Evolutionary conservation across 2,329 filamentous ascomycete genomes (phyloP), one percentile per base, ranked within the genome.

Genomic region (Nakataea oryzae): DNA sequence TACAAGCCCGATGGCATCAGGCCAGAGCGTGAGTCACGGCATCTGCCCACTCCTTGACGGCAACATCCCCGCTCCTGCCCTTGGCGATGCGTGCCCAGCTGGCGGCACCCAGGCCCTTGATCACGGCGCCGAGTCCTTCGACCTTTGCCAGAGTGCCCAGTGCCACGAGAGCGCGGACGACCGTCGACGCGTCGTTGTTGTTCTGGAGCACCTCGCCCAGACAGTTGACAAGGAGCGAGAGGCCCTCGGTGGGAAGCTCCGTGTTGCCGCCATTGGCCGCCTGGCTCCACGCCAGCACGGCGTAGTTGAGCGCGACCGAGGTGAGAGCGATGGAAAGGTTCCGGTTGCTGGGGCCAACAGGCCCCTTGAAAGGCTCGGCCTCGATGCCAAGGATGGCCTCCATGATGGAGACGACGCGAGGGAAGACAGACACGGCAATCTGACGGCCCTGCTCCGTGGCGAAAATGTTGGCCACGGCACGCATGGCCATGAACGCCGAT

Each of bases 401-500:
- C 11, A 96, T 76, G 30, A 88, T 82, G 2, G 78, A 74, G 5
- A 90, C 77, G 5, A 89, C 82, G 54, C 81, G 78, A 54, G 87
- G 82, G 26, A 75, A 74, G 21, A 80, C 74, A 1, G 87, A 84
- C 56, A 84, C 81, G 7, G 86, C 84, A 3, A 91, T 75, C 57
- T 78, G 76, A 27, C 90, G 85, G 21, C 95, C 95, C 62, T 87
- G 80, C 0, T 84, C 77, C 0, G 90, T 90, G 64, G 85, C 82
- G 70, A 97, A 96, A 9, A 97, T 78, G 68, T 99, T 99, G 32
- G 86, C 87, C 59, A 97, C 80, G 17, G 88, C 84, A 4, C 95
- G 89, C 14, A 91, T 80, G 0, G 88, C 87, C 79, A 99, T 89
- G 88, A 97, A 96, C 62, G 72, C 65, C 74, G 84, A 56, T 72